Conservation (phyloP, 2,329 filamentous ascomycete species). For the Alternaria alternata region DNA sequence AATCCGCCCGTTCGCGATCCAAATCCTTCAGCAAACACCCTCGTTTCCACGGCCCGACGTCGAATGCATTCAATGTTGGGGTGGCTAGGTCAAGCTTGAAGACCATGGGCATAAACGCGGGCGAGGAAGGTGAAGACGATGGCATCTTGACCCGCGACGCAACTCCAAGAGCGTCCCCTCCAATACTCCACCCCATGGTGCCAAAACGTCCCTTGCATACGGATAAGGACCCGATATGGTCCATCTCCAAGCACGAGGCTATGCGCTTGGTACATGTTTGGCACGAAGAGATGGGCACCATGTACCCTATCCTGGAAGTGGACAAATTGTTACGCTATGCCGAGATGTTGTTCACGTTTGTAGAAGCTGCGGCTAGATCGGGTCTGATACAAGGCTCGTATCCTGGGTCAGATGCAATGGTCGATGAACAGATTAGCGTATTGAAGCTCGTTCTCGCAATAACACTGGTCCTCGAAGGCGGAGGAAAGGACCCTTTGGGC, state of each 20-base stretch:
- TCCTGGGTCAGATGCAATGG: slow-evolving; percentile 66
- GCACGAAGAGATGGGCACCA: slow-evolving; percentile 88
- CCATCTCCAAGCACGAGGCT: slow-evolving; percentile 79
- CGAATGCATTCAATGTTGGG: slow-evolving; percentile 83
- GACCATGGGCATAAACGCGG: slow-evolving; percentile 82
- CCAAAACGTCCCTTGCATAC: slow-evolving; percentile 48
- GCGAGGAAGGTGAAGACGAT: slow-evolving; percentile 70
- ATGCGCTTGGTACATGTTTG: slow-evolving; percentile 79
- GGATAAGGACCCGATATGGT: slow-evolving; percentile 79
- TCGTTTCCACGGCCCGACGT: slow-evolving; percentile 84
- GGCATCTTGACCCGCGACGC: slow-evolving; percentile 61
- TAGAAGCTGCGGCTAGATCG: slow-evolving; percentile 70
- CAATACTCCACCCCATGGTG: slow-evolving; percentile 28
- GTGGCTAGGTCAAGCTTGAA: slow-evolving; percentile 87
- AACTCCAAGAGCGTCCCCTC: slow-evolving; percentile 60
- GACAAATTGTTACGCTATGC: slow-evolving; percentile 75
- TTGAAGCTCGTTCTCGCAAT: slow-evolving; percentile 86
- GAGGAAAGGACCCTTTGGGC: slow-evolving; percentile 79
- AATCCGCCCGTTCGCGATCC: slow-evolving; percentile 50
- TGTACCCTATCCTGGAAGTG: slow-evolving; percentile 88
- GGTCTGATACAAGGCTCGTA: slow-evolving; percentile 64
- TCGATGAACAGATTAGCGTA: slow-evolving; percentile 71
- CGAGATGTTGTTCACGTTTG: slow-evolving; percentile 73
- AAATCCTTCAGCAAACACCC: slow-evolving; percentile 59
- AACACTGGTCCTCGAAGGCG: slow-evolving; percentile 78